These are phyloP conservation scores for Paramarasmius palmivorus DNA, from an alignment of 1,284 basidiomycete species.

Conservation along the genomic window DNA sequence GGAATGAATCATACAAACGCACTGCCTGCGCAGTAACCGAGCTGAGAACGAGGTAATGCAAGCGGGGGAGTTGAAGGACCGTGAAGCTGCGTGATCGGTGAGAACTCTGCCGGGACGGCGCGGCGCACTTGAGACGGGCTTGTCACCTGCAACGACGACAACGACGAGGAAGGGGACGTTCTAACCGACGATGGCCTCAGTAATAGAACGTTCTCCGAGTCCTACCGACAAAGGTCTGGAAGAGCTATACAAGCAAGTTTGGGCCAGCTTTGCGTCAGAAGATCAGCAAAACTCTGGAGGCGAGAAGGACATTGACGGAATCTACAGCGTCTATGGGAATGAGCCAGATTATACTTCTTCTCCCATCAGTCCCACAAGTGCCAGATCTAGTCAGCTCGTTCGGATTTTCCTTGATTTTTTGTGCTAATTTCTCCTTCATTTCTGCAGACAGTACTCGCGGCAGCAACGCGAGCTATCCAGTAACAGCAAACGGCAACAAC, in stretches of 20 bases:
- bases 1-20: background rate
- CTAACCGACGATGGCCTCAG: background rate
- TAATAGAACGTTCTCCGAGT: background rate
- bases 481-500: constrained; percentile 19
- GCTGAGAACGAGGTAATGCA: background rate
- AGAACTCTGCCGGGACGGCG: background rate
- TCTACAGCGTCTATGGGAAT: constrained; percentile 28
- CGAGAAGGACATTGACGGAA: constrained; percentile 21
- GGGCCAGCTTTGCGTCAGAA: constrained; percentile 61
- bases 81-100: constrained; percentile 2
- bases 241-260: constrained; percentile 70
- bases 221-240: constrained; percentile 69
- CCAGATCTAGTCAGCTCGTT: constrained; percentile 3
- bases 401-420: too few relatives aligned
- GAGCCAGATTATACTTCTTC: constrained; percentile 13
- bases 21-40: background rate
- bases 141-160: background rate
- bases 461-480: constrained; percentile 10
- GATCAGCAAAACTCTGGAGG: constrained; percentile 20
- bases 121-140: background rate
- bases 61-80: background rate
- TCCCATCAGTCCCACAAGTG: constrained; percentile 5
- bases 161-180: background rate
- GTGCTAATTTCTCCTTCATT: background rate
- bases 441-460: background rate